These are phyloP conservation scores for Saccharomycopsis javanensis DNA, from an alignment of 805 yeast genomes.

Conservation along the genomic window DNA sequence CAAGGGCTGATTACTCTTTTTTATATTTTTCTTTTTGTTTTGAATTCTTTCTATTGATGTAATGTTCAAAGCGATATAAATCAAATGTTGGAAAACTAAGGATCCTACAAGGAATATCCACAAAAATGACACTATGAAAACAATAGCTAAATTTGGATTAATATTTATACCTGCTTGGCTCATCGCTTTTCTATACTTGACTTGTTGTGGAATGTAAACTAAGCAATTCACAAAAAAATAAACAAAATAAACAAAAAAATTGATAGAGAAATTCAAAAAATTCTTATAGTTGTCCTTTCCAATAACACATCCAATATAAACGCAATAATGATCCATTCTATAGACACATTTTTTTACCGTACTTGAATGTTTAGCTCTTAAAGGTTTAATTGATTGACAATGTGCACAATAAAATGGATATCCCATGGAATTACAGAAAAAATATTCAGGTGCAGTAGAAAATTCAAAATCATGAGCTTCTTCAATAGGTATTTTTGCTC, in stretches of 20 bases:
- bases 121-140: conserved; percentile 2
- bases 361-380: conserved; percentile 63
- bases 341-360: conserved; percentile 50
- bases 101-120: conserved; percentile 11
- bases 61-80: conserved; percentile 8
- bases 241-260: conserved; percentile 11
- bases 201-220: conserved; percentile 9
- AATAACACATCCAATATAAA: conserved; percentile 64
- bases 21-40: background rate
- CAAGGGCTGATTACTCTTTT: background rate
- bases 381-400: conserved; percentile 56
- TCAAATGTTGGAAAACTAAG: conserved; percentile 12
- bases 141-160: conserved; percentile 14
- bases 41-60: conserved; percentile 17
- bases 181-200: background rate
- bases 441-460: conserved; percentile 37
- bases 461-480: background rate
- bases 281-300: conserved; percentile 51
- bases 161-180: background rate
- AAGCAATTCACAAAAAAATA: conserved; percentile 8
- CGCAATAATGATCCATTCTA: conserved; percentile 75
- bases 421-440: conserved; percentile 64
- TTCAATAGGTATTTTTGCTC: background rate
- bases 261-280: conserved; percentile 11
- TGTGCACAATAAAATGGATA: conserved; percentile 65